Evolutionary conservation across 2,329 filamentous ascomycete genomes (phyloP), one percentile per base, ranked within the genome.

Genomic region (Aureobasidium melanogenum): DNA sequence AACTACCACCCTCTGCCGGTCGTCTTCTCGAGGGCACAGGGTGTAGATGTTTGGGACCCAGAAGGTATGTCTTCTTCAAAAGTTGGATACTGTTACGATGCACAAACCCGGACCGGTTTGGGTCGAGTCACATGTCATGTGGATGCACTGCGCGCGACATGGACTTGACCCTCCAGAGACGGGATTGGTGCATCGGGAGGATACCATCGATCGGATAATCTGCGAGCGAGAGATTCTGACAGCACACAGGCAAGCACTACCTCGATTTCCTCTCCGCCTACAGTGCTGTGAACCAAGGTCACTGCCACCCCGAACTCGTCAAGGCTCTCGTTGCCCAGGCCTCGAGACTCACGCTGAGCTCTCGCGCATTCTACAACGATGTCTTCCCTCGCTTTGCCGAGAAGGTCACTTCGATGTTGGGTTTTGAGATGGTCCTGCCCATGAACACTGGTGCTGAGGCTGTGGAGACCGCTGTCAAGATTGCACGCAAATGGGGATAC

Each of bases 371-470:
- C 79, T 88, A 97, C 82, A 99, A 97, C 74, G 93, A 97, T 79
- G 94, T 97, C 65, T 97, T 97, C 78, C 93, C 93, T 62, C 86
- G 88, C 66, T 97, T 96, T 81, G 93, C 93, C 7, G 88, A 96
- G 77, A 96, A 94, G 77, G 87, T 96, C 65, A 92, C 89, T 68
- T 77, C 84, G 67, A 87, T 89, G 72, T 96, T 97, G 74, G 91
- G 91, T 64, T 97, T 95, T 73, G 93, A 97, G 76, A 97, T 97
- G 93, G 91, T 96, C 36, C 77, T 97, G 74, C 93, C 93, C 66
- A 97, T 97, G 92, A 97, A 97, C 80, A 97, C 93, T 1, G 93
- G 93, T 63, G 93, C 93, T 24, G 93, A 97, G 77, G 93, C 93
- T 9, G 91, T 96, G 38, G 93, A 97, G 82, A 97, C 93, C 0